Percentiles rank a stretch among this genome's conserved stretches.
Conservation (phyloP, 768 basidiomycete species). For the Hysterangium stoloniferum region DNA sequence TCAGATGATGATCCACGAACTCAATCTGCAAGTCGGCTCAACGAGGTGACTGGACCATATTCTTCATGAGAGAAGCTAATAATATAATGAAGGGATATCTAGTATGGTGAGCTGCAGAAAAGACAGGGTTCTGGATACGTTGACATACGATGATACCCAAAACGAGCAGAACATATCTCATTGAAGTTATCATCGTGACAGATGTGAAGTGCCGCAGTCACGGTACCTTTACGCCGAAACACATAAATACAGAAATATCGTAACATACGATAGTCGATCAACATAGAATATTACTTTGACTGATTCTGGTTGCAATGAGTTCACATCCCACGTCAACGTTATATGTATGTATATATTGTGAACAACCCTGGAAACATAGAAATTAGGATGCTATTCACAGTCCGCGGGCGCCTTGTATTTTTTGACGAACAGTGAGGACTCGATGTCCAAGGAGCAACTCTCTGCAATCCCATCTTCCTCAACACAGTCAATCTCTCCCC, state of each 20-base stretch:
- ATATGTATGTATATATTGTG: too few relatives aligned
- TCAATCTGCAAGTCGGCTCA: slow-evolving; percentile 32
- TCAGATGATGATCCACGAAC: slow-evolving; percentile 40
- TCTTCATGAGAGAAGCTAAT: slow-evolving; percentile 43
- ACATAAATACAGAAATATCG: too few relatives aligned
- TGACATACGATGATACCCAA: slow-evolving; percentile 39
- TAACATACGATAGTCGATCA: too few relatives aligned
- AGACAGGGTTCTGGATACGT: too few relatives aligned
- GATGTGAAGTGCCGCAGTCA: too few relatives aligned
- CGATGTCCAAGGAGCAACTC: slow-evolving; percentile 41
- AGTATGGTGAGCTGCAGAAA: too few relatives aligned
- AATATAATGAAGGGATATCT: slow-evolving; percentile 53
- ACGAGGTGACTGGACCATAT: slow-evolving; percentile 41
- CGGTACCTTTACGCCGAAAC: too few relatives aligned
- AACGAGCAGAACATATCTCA: slow-evolving; percentile 47
- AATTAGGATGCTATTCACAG: too few relatives aligned
- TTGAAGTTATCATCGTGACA: slow-evolving; percentile 45
- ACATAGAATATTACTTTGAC: too few relatives aligned
- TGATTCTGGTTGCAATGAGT: too few relatives aligned
- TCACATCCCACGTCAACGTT: too few relatives aligned
- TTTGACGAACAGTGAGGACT: slow-evolving; percentile 2
- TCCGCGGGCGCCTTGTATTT: not conserved
- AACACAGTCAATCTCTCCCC: not conserved
- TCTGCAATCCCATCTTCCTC: slow-evolving; percentile 29
- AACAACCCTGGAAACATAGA: too few relatives aligned